phyloP scores from a whole-genome alignment of 768 basidiomycete genomes.

The Leccinum imitatum region DNA sequence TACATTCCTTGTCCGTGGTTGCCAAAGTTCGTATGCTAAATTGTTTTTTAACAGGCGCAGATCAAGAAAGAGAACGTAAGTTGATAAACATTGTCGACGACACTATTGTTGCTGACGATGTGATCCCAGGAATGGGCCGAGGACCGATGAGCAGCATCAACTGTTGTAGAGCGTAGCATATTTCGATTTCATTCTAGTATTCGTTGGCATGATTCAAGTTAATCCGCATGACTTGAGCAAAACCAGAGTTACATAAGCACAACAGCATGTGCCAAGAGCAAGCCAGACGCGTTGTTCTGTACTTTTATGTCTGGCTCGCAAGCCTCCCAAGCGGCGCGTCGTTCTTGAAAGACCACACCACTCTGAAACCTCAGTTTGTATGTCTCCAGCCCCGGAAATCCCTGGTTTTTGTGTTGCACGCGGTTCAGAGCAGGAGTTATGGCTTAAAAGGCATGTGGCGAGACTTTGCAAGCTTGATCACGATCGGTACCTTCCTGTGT shows the following conservation, averaged over 20 bases:
- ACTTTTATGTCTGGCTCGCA: not conserved
- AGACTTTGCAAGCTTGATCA: conserved; percentile 62
- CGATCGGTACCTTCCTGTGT: conserved; percentile 49
- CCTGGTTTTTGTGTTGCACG: conserved; percentile 60
- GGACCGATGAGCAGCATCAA: conserved; percentile 60
- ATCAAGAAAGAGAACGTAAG: conserved; percentile 99
- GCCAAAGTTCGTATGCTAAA: conserved; percentile 7
- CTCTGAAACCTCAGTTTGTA: conserved; percentile 15
- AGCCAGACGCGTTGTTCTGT: conserved; percentile 4
- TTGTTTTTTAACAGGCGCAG: conserved; percentile 61
- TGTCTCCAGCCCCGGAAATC: conserved; percentile 67
- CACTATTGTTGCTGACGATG: conserved; percentile 18
- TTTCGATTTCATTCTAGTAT: conserved; percentile 22
- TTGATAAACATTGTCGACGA: conserved; percentile 12
- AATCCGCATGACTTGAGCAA: conserved; percentile 15
- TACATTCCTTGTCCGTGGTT: conserved; percentile 32
- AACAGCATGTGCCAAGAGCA: not conserved
- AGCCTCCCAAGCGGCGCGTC: not conserved
- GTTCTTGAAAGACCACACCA: not conserved
- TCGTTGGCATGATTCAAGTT: conserved; percentile 19
- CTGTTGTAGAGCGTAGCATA: conserved; percentile 27
- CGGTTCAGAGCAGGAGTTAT: conserved; percentile 59
- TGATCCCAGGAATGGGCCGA: conserved; percentile 83
- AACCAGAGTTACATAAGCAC: conserved; percentile 25
- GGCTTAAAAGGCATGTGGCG: conserved; percentile 65